phyloP scores from a whole-genome alignment of 2,329 filamentous ascomycete genomes.

The Scedosporium minutisporum region DNA sequence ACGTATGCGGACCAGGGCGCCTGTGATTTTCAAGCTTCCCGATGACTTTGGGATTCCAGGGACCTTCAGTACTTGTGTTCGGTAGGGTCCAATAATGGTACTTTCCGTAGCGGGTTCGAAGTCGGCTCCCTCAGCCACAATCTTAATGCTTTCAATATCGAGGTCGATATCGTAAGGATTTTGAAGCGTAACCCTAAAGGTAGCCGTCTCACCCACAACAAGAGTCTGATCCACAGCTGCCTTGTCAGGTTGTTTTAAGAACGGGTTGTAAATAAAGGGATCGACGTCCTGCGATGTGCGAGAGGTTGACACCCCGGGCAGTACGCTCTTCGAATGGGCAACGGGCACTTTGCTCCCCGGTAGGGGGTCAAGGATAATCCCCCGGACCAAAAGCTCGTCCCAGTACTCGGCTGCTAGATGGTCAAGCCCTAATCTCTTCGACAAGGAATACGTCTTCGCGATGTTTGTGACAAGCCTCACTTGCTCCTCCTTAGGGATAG shows the following conservation, averaged over 20 bases:
- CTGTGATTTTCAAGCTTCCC: constrained; percentile 64
- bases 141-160: constrained; percentile 70
- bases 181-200: constrained; percentile 75
- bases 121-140: constrained; percentile 64
- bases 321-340: constrained; percentile 48
- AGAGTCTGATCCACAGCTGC: constrained; percentile 56
- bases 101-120: constrained; percentile 59
- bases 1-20: constrained; percentile 68
- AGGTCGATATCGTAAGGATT: constrained; percentile 93
- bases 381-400: constrained; percentile 88
- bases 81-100: constrained; percentile 67
- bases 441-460: constrained; percentile 69
- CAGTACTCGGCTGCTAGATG: constrained; percentile 77
- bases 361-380: constrained; percentile 58
- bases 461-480: constrained; percentile 76
- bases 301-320: constrained; percentile 39
- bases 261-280: constrained; percentile 94
- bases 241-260: constrained; percentile 58
- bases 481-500: constrained; percentile 74
- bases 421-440: constrained; percentile 61
- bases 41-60: constrained; percentile 55
- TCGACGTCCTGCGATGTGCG: constrained; percentile 55
- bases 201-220: constrained; percentile 67
- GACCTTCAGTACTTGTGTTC: constrained; percentile 69
- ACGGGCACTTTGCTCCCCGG: constrained; percentile 52